A percentile compares a stretch with the other conserved stretches of the same genome.
These are phyloP conservation scores for Globisporangium spinosum DNA, from an alignment of 352 stramenopile genomes.

Conservation along the genomic window DNA sequence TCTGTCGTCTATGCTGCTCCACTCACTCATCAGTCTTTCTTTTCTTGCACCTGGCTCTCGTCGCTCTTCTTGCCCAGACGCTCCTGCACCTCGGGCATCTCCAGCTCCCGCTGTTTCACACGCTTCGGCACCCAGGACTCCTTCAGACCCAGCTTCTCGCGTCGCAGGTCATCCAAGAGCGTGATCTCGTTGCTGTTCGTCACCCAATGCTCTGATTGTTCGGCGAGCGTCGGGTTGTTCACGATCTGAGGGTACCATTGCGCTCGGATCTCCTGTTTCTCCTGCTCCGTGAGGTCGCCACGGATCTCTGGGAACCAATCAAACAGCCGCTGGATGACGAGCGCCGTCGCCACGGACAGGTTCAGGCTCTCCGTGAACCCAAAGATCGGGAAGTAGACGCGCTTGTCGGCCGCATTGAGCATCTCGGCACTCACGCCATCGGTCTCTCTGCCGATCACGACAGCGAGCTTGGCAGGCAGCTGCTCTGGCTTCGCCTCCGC, in stretches of 20 bases:
- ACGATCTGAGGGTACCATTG: slow-evolving; percentile 65
- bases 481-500: slow-evolving; percentile 36
- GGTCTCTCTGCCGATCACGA: slow-evolving; percentile 93
- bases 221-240: slow-evolving; percentile 59
- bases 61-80: slow-evolving; percentile 22
- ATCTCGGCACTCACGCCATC: slow-evolving; percentile 90
- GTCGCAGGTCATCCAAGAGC: slow-evolving; percentile 53
- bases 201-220: slow-evolving; percentile 52
- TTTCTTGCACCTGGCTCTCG: neutral
- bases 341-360: slow-evolving; percentile 89
- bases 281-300: slow-evolving; percentile 41
- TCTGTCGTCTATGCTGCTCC: neutral
- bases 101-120: slow-evolving; percentile 47
- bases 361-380: slow-evolving; percentile 94
- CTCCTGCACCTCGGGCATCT: slow-evolving; percentile 65
- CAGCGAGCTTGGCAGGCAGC: slow-evolving; percentile 84
- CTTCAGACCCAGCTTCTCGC: slow-evolving; percentile 43
- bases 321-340: slow-evolving; percentile 88
- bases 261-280: slow-evolving; percentile 48
- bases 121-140: slow-evolving; percentile 67
- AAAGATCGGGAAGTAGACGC: slow-evolving; percentile 91
- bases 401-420: slow-evolving; percentile 77
- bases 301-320: slow-evolving; percentile 70
- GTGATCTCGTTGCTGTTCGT: slow-evolving; percentile 33
- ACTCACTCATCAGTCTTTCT: neutral